A percentile compares a stretch with the other conserved stretches of the same genome.
Conservation (phyloP, 768 basidiomycete genomes). For the Leccinum disarticulatum region DNA sequence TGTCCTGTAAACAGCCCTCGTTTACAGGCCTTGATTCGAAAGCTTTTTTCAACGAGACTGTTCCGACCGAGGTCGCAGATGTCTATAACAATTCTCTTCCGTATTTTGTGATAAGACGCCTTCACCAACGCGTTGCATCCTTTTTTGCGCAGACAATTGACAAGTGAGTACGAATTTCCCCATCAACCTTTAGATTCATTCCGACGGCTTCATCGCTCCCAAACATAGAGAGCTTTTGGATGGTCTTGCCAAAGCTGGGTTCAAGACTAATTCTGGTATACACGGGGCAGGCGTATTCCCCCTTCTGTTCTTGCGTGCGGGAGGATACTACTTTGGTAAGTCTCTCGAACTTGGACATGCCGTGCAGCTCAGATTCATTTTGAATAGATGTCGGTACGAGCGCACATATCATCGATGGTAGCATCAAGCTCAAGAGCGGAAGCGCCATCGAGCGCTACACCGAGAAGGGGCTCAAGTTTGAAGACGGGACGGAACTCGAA, state of each 20-base stretch:
- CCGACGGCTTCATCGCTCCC: not conserved
- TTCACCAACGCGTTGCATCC: slow-evolving; percentile 23
- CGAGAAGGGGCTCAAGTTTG: slow-evolving; percentile 29
- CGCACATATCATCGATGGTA: slow-evolving; percentile 44
- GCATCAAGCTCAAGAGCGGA: slow-evolving; percentile 53
- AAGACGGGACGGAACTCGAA: slow-evolving; percentile 30
- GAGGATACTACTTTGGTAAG: slow-evolving; percentile 44
- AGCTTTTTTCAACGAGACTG: slow-evolving; percentile 19
- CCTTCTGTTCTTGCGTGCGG: slow-evolving; percentile 28
- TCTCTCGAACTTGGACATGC: not conserved
- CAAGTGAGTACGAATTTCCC: slow-evolving; percentile 18
- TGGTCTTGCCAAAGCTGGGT: slow-evolving; percentile 38
- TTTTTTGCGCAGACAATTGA: slow-evolving; percentile 23
- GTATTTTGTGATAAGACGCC: slow-evolving; percentile 9
- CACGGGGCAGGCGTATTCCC: slow-evolving; percentile 35
- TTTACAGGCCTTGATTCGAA: not conserved
- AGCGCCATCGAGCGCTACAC: slow-evolving; percentile 33
- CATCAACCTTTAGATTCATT: not conserved
- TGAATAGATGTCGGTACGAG: slow-evolving; percentile 40
- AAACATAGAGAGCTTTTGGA: slow-evolving; percentile 35
- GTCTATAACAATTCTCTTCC: slow-evolving; percentile 18
- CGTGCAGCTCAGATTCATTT: not conserved
- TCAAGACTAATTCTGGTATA: slow-evolving; percentile 37
- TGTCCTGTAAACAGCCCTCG: not conserved
- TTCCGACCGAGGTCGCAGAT: slow-evolving; percentile 27